phyloP scores from a whole-genome alignment of 305 asterid species.

The Andrographis paniculata region DNA sequence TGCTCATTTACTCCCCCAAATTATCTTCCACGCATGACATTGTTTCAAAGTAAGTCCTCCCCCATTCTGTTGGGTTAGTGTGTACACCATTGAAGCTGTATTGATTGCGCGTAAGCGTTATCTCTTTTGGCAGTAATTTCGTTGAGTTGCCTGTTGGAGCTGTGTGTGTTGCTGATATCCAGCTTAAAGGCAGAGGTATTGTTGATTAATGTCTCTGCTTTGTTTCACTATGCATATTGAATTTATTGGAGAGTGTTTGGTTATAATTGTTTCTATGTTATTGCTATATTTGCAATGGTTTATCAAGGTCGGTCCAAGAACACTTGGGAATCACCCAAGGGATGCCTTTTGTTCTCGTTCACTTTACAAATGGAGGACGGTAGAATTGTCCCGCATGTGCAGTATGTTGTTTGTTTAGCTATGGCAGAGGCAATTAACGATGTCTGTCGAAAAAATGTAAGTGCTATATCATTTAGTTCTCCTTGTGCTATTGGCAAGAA shows the following conservation, averaged over 20 bases:
- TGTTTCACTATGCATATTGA: too few species aligned
- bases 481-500: too few species aligned
- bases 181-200: constrained; percentile 88
- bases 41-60: constrained; percentile 46
- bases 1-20: constrained; percentile 63
- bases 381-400: constrained; percentile 75
- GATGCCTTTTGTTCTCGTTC: constrained; percentile 92
- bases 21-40: constrained; percentile 80
- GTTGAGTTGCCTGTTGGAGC: constrained; percentile 69
- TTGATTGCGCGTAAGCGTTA: too few species aligned
- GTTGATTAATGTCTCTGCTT: too few species aligned
- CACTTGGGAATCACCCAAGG: constrained; percentile 93
- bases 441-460: constrained; percentile 55
- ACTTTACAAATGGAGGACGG: constrained; percentile 92
- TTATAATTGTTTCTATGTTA: too few species aligned
- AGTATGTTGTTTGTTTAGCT: constrained; percentile 82
- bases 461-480: too few species aligned
- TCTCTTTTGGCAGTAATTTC: constrained; percentile 54
- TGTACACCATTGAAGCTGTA: neutral
- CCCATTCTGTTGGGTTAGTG: neutral
- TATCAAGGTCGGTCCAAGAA: constrained; percentile 84
- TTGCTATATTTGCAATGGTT: too few species aligned
- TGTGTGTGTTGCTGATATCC: constrained; percentile 85
- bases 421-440: constrained; percentile 80
- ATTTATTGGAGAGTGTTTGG: too few species aligned